A percentile compares a stretch with the other conserved stretches of the same genome.
phyloP scores from a whole-genome alignment of 768 basidiomycete species.

The Tubosaeta brunneosetosa region DNA sequence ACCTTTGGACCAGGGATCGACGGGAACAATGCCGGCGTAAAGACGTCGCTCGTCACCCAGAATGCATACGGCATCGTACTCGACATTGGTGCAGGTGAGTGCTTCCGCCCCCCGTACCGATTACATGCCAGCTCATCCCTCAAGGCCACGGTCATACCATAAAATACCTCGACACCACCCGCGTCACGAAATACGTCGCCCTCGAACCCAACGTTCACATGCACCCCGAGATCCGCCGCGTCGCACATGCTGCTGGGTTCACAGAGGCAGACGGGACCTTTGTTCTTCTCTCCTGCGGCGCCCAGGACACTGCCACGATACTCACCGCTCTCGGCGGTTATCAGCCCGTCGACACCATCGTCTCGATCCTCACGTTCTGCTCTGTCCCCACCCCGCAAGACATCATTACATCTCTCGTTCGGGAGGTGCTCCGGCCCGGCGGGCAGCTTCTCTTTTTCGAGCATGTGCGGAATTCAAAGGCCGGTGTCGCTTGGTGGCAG shows the following conservation, averaged over 20 bases:
- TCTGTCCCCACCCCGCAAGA: slow-evolving; percentile 53
- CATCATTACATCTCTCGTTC: slow-evolving; percentile 43
- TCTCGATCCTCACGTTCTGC: slow-evolving; percentile 65
- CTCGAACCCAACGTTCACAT: slow-evolving; percentile 66
- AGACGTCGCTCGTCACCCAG: slow-evolving; percentile 46
- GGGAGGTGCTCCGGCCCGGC: slow-evolving; percentile 55
- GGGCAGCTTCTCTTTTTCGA: slow-evolving; percentile 67
- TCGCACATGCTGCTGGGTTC: slow-evolving; percentile 50
- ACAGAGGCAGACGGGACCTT: slow-evolving; percentile 49
- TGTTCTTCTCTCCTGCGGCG: slow-evolving; percentile 57
- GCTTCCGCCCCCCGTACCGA: neutral
- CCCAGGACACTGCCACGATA: slow-evolving; percentile 52
- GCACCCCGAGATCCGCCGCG: slow-evolving; percentile 51
- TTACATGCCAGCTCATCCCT: neutral
- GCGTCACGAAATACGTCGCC: slow-evolving; percentile 63
- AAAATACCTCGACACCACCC: slow-evolving; percentile 51
- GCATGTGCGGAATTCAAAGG: slow-evolving; percentile 54
- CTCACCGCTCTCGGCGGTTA: slow-evolving; percentile 35
- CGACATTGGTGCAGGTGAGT: slow-evolving; percentile 63
- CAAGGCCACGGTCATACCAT: slow-evolving; percentile 61
- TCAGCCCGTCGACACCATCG: slow-evolving; percentile 51
- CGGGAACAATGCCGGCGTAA: slow-evolving; percentile 35
- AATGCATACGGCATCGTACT: slow-evolving; percentile 59
- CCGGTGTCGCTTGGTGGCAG: slow-evolving; percentile 69
- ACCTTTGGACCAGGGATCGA: slow-evolving; percentile 47